These are phyloP conservation scores for Leccinellum rugosiceps DNA, from an alignment of 768 basidiomycete species.

Conservation along the genomic window DNA sequence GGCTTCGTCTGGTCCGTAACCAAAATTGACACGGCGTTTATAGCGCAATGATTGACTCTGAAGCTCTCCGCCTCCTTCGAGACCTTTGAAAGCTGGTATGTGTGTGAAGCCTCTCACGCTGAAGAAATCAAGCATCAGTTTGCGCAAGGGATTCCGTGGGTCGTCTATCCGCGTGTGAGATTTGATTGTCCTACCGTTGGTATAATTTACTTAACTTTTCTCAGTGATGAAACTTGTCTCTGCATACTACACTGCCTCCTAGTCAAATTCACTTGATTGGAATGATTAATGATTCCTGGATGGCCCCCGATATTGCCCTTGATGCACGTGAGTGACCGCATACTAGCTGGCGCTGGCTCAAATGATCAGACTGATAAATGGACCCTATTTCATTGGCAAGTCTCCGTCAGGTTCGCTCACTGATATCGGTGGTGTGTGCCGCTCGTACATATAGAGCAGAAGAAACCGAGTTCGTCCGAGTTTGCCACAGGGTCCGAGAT, in stretches of 20 bases:
- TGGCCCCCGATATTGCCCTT: background rate
- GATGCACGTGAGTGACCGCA: background rate
- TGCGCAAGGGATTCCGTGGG: too few species aligned
- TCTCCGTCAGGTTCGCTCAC: background rate
- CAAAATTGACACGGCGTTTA: too few species aligned
- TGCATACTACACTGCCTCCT: background rate
- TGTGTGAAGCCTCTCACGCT: too few species aligned
- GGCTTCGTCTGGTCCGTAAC: too few species aligned
- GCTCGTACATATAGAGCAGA: background rate
- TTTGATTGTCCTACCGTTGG: background rate
- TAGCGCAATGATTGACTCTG: too few species aligned
- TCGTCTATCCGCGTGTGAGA: too few species aligned
- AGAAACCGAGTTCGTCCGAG: background rate
- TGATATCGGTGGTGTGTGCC: background rate
- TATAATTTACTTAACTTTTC: too few species aligned
- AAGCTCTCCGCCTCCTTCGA: too few species aligned
- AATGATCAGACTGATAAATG: background rate
- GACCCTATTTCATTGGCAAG: background rate
- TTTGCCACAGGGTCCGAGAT: background rate
- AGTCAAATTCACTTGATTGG: background rate
- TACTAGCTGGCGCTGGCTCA: too few species aligned
- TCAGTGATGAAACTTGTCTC: too few species aligned
- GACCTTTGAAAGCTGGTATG: too few species aligned
- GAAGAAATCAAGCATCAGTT: too few species aligned
- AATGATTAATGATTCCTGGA: background rate